Base-by-base conservation (phyloP, 2,329 filamentous ascomycete genomes). In the Aspergillus nomiae region DNA sequence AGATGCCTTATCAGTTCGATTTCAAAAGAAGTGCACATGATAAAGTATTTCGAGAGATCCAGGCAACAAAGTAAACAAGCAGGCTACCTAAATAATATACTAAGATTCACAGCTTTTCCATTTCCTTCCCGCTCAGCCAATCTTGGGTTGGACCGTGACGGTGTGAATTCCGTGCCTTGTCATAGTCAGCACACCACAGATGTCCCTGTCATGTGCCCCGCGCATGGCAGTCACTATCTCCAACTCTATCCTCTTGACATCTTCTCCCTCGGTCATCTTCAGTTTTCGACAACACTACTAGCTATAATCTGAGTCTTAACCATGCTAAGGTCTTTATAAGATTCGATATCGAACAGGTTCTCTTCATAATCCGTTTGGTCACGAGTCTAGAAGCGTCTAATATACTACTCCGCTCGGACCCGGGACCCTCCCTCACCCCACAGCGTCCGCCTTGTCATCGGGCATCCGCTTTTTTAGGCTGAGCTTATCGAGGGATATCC, bases 391-490 rank as follows among this genome's bases (percentile, higher is more conserved):
- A 61, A 53, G 58, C 67, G 67, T 63, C 68, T 68, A 62, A 65
- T 63, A 64, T 45, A 50, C 57, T 16, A 24, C 48, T 68, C 65
- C 67, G 65, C 63, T 64, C 59, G 63, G 61, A 21, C 53, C 61
- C 56, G 62, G 62, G 61, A 41, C 56, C 51, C 38, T 54, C 59
- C 60, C 57, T 63, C 63, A 62, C 67, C 64, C 63, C 59, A 57
- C 66, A 48, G 41, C 62, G 56, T 56, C 61, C 51, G 62, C 57
- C 57, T 59, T 61, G 64, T 68, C 68, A 67, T 69, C 67, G 64
- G 68, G 68, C 67, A 70, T 65, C 68, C 62, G 62, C 66, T 63
- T 69, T 69, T 67, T 67, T 63, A 64, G 68, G 63, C 68, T 64
- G 66, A 61, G 61, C 48, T 60, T 32, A 43, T 55, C 59, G 21